Evolutionary conservation across 169 alveolate genomes (phyloP), one percentile per base, ranked within the genome.

Genomic region (Cryptosporidium xiaoi): DNA sequence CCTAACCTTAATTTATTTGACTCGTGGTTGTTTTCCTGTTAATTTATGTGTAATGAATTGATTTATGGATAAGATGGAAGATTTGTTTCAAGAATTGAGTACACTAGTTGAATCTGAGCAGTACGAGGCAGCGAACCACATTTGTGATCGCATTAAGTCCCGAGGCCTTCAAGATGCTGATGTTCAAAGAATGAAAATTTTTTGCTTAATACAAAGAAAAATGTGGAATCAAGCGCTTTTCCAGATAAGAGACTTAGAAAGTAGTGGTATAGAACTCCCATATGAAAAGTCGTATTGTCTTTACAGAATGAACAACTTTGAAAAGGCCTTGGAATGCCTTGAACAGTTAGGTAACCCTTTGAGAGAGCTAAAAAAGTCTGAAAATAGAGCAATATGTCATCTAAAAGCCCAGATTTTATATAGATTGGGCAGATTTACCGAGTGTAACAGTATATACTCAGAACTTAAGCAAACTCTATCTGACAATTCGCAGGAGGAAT

Each of bases 281-380:
- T 83, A 66, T 60, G 90, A 83, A 51, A 83, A 67, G 64, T 67
- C 90, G 15, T 83, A 83, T 36, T 65, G 84, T 24, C 50, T 83
- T 16, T 83, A 83, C 46, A 48, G 90, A 51, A 67, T 33, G 29
- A 83, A 83, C 51, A 24, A 36, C 48, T 66, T 50, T 33, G 62
- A 51, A 46, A 77, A 83, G 29, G 90, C 90, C 18, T 27, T 83
- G 64, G 62, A 51, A 3, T n/a, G 51, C 34, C 44, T 77, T n/a
- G 87, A 77, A 15, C 3, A 60, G 15, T 34, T 77, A 3, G 69
- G 87, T 77, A 71, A 60, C 44, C 83, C 83, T 20, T 33, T 53
- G 2, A 69, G 53, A 36, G 51, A 18, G 5, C 55, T 62, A 18
- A 36, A 31, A n/a, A 56, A 60, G 46, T 33, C 44, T 2, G 87